phyloP scores from a whole-genome alignment of 257 asterid species.

The Gardenia jasminoides region DNA sequence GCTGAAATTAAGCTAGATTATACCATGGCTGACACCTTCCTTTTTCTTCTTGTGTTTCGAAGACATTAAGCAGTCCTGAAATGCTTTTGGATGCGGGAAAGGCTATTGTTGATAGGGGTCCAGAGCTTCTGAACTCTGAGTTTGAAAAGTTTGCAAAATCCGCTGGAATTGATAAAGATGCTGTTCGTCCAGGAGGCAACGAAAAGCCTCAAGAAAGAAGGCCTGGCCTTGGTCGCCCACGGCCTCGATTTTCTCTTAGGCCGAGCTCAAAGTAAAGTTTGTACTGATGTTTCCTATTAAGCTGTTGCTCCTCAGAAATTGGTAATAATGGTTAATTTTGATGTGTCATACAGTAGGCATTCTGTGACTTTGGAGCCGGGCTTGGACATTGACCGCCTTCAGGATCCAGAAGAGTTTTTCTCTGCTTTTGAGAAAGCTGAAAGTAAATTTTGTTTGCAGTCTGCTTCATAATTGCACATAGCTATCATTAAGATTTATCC shows the following conservation, averaged over 20 bases:
- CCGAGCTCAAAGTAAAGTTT: conserved; percentile 46
- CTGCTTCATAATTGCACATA: background rate
- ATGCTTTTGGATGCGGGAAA: conserved; percentile 67
- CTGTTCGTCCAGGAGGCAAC: conserved; percentile 40
- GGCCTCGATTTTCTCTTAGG: conserved; percentile 60
- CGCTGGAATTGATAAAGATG: conserved; percentile 31
- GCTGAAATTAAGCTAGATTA: background rate
- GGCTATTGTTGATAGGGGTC: conserved; percentile 59
- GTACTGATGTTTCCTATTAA: background rate
- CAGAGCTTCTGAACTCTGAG: conserved; percentile 46
- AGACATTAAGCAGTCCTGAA: conserved; percentile 53
- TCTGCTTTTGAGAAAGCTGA: conserved; percentile 61
- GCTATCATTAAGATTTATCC: conserved; percentile 1
- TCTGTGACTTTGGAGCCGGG: conserved; percentile 40
- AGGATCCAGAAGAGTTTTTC: conserved; percentile 73
- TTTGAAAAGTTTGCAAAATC: conserved; percentile 34
- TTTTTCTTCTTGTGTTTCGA: background rate
- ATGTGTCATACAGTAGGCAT: conserved; percentile 57
- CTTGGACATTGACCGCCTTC: conserved; percentile 41
- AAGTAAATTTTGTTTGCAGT: conserved; percentile 40
- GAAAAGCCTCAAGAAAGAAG: conserved; percentile 64
- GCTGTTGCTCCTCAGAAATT: conserved; percentile 1
- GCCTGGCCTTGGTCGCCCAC: conserved; percentile 67
- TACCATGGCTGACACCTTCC: background rate
- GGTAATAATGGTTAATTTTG: conserved; percentile 10